Conservation (phyloP, 441 rosid species). For the Euphorbia neoarborescens region DNA sequence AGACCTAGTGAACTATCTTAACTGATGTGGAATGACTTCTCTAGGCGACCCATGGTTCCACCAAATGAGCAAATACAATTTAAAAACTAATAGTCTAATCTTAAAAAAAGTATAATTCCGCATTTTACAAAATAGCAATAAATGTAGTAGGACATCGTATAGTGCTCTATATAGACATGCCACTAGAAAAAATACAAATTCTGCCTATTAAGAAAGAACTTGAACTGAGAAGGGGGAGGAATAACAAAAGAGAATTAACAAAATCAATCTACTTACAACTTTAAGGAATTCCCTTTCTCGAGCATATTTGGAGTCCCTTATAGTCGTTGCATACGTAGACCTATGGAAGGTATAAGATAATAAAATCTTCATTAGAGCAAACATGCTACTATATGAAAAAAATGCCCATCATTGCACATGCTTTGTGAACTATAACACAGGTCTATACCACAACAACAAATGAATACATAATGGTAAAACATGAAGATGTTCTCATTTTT, state of each 20-base stretch:
- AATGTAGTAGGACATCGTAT: not conserved
- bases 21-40: not conserved
- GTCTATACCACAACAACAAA: not conserved
- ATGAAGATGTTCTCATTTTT: not conserved
- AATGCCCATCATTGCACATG: not conserved
- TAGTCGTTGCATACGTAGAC: slow-evolving; percentile 90
- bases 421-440: not conserved
- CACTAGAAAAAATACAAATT: not conserved
- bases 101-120: not conserved
- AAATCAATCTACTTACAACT: slow-evolving; percentile 58
- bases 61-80: not conserved
- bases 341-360: slow-evolving; percentile 28
- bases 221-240: not conserved
- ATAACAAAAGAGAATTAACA: slow-evolving; percentile 14
- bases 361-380: slow-evolving; percentile 9
- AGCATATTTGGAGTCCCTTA: slow-evolving; percentile 81
- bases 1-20: not conserved
- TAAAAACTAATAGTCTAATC: not conserved
- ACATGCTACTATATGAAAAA: not conserved
- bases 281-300: slow-evolving; percentile 88
- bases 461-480: not conserved
- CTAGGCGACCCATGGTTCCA: not conserved
- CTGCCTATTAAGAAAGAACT: not conserved
- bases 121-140: not conserved
- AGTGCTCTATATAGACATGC: not conserved